phyloP scores from a whole-genome alignment of 1,284 basidiomycete species.

The Rhodotorula glutinis region DNA sequence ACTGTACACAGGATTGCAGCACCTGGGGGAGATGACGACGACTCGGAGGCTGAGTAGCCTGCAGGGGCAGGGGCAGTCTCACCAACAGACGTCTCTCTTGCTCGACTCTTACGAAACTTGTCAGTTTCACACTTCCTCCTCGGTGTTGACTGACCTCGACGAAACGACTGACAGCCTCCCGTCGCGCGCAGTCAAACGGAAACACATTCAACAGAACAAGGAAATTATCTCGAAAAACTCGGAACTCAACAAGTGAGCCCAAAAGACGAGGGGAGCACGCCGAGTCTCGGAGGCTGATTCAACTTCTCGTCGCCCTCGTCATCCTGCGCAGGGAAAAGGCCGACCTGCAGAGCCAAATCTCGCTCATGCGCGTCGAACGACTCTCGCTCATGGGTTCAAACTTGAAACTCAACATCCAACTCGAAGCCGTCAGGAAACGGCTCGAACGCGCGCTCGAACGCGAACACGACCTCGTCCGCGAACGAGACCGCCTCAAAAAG shows the following conservation, averaged over 20 bases:
- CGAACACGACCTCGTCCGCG: conserved; percentile 15
- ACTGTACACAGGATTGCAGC: no score
- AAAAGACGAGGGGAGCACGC: no score
- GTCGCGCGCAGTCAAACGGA: conserved; percentile 36
- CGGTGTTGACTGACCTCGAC: conserved; percentile 3
- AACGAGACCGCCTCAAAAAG: conserved; percentile 13
- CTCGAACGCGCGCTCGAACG: conserved; percentile 20
- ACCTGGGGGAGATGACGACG: conserved; percentile 10
- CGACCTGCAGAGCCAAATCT: conserved; percentile 38
- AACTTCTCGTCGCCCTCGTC: no score
- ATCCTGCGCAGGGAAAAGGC: conserved; percentile 39
- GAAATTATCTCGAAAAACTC: conserved; percentile 44
- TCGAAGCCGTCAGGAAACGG: conserved; percentile 20
- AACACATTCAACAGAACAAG: conserved; percentile 45
- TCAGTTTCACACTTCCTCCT: conserved; percentile 8
- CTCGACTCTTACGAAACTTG: conserved; percentile 37
- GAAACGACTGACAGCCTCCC: not conserved
- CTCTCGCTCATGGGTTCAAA: conserved; percentile 33
- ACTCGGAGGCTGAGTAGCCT: conserved; percentile 17
- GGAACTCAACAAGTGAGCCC: conserved; percentile 42
- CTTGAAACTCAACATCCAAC: conserved; percentile 36
- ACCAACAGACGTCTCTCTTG: conserved; percentile 29
- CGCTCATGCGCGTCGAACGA: conserved; percentile 39
- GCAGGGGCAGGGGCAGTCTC: conserved; percentile 2
- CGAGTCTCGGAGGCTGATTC: no score